Evolutionary conservation across 139 green algal genomes (phyloP), one percentile per base, ranked within the genome.

Genomic region (Micractinium sp.): DNA sequence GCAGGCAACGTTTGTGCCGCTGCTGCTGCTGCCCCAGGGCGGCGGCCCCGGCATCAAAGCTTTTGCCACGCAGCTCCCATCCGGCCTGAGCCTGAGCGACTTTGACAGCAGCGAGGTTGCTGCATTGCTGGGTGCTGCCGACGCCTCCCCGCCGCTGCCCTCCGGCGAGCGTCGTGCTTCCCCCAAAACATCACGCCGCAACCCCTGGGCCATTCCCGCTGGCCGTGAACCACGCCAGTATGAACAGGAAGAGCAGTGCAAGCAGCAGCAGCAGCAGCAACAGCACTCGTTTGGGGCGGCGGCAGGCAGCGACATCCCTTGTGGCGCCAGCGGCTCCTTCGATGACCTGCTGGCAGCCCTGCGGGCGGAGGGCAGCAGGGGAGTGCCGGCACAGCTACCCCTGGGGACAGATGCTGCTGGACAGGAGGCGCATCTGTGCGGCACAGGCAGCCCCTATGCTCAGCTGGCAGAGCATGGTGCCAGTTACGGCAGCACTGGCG

Each of bases 21-120:
- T 84, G 78, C 53, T 83, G 77, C 39, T 84, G 78, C 78, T 84
- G 13, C 78, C 78, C 16, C 74, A 53, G 5, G 74, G 74, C 74
- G 27, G 69, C 20, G 31, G 27, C 27, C 20, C 69, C 27, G 69
- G 27, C 20, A 23, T 76, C 12, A 35, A 35, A 33, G 3, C 69
- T 19, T 35, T 61, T 33, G 33, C 35, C 20, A 20, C 76, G 23
- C 39, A 33, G 41, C 41, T 39, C 18, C 35, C 41, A 9, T 5
- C 29, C 0, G 78, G 41, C 29, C 0, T 22, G 41, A 67, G 41
- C 41, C 47, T 84, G 78, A 27, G 77, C 5, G 77, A 56, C 38
- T 56, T 16, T 56, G n/a, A 47, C 78, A 67, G 78, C 78, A 47
- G 78, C 29, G 41, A 41, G 20, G 29, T 36, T 27, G 15, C 39